Evolutionary conservation across 108 stramenopile genomes (phyloP).

Genomic region (Cylindrotheca closterium): DNA sequence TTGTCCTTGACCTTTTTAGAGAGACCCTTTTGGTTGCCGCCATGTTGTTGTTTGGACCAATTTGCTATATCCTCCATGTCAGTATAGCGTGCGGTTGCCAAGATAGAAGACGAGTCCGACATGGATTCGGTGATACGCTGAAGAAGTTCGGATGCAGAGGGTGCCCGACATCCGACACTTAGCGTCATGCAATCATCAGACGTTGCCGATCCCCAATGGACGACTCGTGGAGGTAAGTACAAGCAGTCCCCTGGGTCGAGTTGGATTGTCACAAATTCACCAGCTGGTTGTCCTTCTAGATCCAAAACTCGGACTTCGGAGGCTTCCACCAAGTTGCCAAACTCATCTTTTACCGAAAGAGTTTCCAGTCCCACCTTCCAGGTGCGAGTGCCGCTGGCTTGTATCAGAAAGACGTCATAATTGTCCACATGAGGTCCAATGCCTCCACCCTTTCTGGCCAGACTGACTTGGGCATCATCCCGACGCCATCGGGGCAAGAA

Average conservation of each 20-base stretch:
- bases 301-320: slow-evolving; percentile 74
- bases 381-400: slow-evolving; percentile 65
- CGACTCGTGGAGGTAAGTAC: slow-evolving; percentile 90
- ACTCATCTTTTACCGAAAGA: slow-evolving; percentile 55
- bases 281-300: not conserved
- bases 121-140: slow-evolving; percentile 60
- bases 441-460: slow-evolving; percentile 66
- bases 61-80: slow-evolving; percentile 36
- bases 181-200: slow-evolving; percentile 79
- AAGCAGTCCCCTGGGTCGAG: slow-evolving; percentile 86
- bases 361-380: slow-evolving; percentile 69
- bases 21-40: not conserved
- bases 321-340: slow-evolving; percentile 55
- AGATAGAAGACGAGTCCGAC: slow-evolving; percentile 22
- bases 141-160: slow-evolving; percentile 74
- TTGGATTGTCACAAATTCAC: slow-evolving; percentile 4
- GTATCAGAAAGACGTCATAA: slow-evolving; percentile 95
- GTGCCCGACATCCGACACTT: slow-evolving; percentile 84
- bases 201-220: slow-evolving; percentile 82
- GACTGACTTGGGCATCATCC: slow-evolving; percentile 89
- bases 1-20: slow-evolving; percentile 39
- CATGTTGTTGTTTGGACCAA: not conserved
- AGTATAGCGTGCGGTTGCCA: slow-evolving; percentile 42
- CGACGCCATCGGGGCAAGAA: slow-evolving; percentile 75
- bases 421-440: slow-evolving; percentile 95